Percentiles rank a stretch among this genome's conserved stretches.
Conservation (phyloP, 768 basidiomycete species). For the Leccinum fibrillosum region DNA sequence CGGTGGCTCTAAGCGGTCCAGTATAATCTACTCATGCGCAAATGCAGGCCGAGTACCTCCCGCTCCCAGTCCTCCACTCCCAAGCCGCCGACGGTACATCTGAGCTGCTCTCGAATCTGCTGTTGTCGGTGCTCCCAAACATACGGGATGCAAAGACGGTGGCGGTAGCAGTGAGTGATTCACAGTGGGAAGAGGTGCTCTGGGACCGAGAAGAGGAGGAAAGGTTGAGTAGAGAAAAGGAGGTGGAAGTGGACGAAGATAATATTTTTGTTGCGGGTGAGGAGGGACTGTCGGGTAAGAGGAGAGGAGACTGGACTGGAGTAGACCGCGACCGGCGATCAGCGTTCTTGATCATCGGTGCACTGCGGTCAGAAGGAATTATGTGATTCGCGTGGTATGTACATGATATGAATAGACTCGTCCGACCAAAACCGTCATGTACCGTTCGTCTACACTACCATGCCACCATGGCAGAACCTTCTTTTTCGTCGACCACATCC, state of each 20-base stretch:
- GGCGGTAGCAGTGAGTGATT: constrained; percentile 73
- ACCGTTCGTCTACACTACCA: constrained; percentile 6
- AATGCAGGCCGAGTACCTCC: constrained; percentile 78
- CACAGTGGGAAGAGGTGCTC: constrained; percentile 78
- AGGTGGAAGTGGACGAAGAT: constrained; percentile 32
- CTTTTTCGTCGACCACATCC: constrained; percentile 7
- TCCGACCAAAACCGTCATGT: neutral
- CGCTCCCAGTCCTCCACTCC: constrained; percentile 65
- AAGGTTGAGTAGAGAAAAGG: constrained; percentile 24
- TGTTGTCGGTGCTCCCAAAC: constrained; percentile 73
- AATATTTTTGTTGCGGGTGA: constrained; percentile 64
- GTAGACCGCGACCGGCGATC: constrained; percentile 77
- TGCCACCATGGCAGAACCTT: constrained; percentile 23
- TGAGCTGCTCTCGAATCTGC: constrained; percentile 68
- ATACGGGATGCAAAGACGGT: constrained; percentile 70
- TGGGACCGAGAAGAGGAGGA: constrained; percentile 72
- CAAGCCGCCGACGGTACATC: constrained; percentile 65
- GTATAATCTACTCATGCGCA: neutral
- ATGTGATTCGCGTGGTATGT: constrained; percentile 33
- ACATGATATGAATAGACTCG: neutral
- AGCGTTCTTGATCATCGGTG: constrained; percentile 77
- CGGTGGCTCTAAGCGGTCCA: constrained; percentile 9
- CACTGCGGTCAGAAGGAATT: constrained; percentile 68
- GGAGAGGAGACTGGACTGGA: constrained; percentile 70
- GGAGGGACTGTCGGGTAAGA: constrained; percentile 46